phyloP scores from a whole-genome alignment of 169 alveolate genomes.

The Plasmodium cynomolgi region DNA sequence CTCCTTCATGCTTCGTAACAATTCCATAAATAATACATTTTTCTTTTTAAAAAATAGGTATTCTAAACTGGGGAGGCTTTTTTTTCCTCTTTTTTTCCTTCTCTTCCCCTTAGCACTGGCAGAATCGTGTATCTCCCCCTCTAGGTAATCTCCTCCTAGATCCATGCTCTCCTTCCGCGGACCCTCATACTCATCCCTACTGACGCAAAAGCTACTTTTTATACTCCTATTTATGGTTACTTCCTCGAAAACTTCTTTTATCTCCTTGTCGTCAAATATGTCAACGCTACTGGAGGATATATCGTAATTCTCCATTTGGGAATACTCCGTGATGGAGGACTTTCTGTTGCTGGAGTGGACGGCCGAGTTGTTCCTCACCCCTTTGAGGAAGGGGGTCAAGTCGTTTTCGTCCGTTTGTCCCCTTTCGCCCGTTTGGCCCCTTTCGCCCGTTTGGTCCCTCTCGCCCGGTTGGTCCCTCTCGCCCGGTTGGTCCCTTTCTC shows the following conservation, averaged over 20 bases:
- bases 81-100: neutral
- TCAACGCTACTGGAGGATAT: slow-evolving; percentile 48
- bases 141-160: neutral
- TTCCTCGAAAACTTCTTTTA: slow-evolving; percentile 39
- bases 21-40: slow-evolving; percentile 15
- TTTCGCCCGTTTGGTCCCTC: neutral
- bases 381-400: neutral
- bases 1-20: neutral
- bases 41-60: slow-evolving; percentile 13
- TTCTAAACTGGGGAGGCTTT: slow-evolving; percentile 3
- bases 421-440: neutral
- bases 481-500: neutral
- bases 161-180: neutral
- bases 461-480: neutral
- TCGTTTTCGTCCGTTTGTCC: neutral
- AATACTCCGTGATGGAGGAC: slow-evolving; percentile 20
- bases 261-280: slow-evolving; percentile 40
- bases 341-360: neutral
- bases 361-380: neutral
- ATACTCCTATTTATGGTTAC: slow-evolving; percentile 6
- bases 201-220: slow-evolving; percentile 8
- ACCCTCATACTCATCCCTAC: neutral
- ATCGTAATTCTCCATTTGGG: slow-evolving; percentile 15
- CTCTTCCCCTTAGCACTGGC: neutral
- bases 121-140: neutral